phyloP scores from a whole-genome alignment of 2,329 filamentous ascomycete genomes.

The Mycosphaerelloides madeirae region DNA sequence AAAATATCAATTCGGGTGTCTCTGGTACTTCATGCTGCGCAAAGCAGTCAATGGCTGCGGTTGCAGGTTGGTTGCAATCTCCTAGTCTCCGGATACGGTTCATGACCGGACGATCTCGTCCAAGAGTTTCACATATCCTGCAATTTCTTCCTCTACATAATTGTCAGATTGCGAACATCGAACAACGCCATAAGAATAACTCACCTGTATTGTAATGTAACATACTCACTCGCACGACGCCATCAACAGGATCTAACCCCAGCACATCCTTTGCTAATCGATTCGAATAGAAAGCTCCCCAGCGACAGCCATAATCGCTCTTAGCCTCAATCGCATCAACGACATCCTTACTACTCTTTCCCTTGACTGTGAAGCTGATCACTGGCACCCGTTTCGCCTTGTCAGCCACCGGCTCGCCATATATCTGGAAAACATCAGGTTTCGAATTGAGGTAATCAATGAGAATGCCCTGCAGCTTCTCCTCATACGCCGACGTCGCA shows the following conservation, averaged over 20 bases:
- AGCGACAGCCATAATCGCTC: slow-evolving; percentile 58
- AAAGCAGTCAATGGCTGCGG: too few relatives aligned
- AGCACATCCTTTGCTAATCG: slow-evolving; percentile 57
- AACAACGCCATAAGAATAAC: too few relatives aligned
- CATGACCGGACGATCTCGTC: slow-evolving; percentile 40
- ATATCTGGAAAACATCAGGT: slow-evolving; percentile 50
- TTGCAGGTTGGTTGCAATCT: too few relatives aligned
- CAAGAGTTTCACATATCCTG: slow-evolving; percentile 48
- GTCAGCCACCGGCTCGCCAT: slow-evolving; percentile 52
- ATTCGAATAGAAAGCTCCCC: slow-evolving; percentile 66
- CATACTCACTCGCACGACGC: slow-evolving; percentile 65
- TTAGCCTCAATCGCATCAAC: slow-evolving; percentile 59
- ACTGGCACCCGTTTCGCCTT: slow-evolving; percentile 55
- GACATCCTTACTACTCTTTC: slow-evolving; percentile 52
- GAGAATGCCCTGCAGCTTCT: slow-evolving; percentile 53
- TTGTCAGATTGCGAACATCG: slow-evolving; percentile 5
- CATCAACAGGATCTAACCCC: slow-evolving; percentile 52
- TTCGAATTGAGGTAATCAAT: slow-evolving; percentile 55
- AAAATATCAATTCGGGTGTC: too few relatives aligned
- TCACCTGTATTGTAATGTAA: slow-evolving; percentile 67
- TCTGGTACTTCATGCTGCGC: too few relatives aligned
- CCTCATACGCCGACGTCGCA: slow-evolving; percentile 55
- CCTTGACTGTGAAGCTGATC: slow-evolving; percentile 61
- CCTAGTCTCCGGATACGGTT: too few relatives aligned
- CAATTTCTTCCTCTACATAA: slow-evolving; percentile 52